phyloP scores from a whole-genome alignment of 2,329 filamentous ascomycete genomes.

The Waltergamsia citrina region DNA sequence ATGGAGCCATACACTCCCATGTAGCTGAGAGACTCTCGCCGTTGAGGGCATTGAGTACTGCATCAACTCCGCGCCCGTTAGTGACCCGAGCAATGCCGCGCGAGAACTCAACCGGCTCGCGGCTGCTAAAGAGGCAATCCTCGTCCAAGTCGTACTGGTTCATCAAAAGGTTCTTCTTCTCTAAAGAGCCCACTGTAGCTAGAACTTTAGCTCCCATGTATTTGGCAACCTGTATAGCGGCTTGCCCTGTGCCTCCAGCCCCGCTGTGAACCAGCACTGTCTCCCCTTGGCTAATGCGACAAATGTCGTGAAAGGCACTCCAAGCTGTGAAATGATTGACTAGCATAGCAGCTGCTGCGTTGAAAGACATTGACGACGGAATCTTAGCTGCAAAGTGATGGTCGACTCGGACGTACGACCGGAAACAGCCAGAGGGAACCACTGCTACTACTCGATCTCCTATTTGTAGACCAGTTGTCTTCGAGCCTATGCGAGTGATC shows the following conservation, averaged over 20 bases:
- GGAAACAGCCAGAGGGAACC: slow-evolving; percentile 3
- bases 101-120: slow-evolving; percentile 13
- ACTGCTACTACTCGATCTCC: slow-evolving; percentile 22
- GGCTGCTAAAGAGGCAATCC: slow-evolving; percentile 23
- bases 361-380: too few relatives aligned
- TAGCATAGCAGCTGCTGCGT: too few relatives aligned
- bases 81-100: slow-evolving; percentile 11
- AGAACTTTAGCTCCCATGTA: slow-evolving; percentile 11
- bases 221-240: slow-evolving; percentile 16
- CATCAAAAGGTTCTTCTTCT: slow-evolving; percentile 27
- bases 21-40: slow-evolving; percentile 31
- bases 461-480: slow-evolving; percentile 5
- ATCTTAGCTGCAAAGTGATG: too few relatives aligned
- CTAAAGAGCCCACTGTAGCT: slow-evolving; percentile 9
- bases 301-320: too few relatives aligned
- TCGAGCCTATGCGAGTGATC: slow-evolving; percentile 16
- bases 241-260: slow-evolving; percentile 19
- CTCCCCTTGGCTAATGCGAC: too few relatives aligned
- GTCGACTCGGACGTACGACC: too few relatives aligned
- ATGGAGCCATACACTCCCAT: slow-evolving; percentile 31
- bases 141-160: slow-evolving; percentile 21
- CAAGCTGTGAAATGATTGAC: too few relatives aligned
- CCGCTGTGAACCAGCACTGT: slow-evolving; percentile 16
- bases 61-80: slow-evolving; percentile 52
- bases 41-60: slow-evolving; percentile 47